Evolutionary conservation across 2,329 filamentous ascomycete genomes (phyloP), one percentile per base, ranked within the genome.

Genomic region (Talaromyces islandicus): DNA sequence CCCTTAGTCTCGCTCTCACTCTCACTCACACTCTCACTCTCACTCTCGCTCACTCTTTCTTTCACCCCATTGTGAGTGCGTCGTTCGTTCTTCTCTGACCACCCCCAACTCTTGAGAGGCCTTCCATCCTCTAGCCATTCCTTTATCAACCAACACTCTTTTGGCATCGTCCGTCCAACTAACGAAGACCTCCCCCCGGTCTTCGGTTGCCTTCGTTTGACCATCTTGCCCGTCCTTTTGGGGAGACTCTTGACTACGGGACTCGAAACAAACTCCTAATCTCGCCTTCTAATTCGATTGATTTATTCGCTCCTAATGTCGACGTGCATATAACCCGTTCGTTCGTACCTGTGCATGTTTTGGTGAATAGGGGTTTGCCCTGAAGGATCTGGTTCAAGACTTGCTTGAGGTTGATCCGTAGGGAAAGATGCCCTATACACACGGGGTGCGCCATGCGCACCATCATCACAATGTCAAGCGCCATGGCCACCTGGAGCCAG

Each of bases 341-440:
- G 48, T 52, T 52, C 25, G 25, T 52, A 29, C 4, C 17, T 52
- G 25, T 52, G 12, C 17, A 52, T 7, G 48, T 52, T 19, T 52
- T 14, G 43, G 48, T 52, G 48, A 29, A 27, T 27, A 29, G 27
- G 27, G 48, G 48, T 30, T 24, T 52, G 2, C 24, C 48, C 48
- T 52, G 12, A 29, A 52, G 25, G 24, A 52, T 27, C 48, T 29
- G 48, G 24, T 25, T 52, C 24, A 27, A 19, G 43, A 25, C 43
- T 5, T 30, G 14, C 25, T 25, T 17, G 48, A 17, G 25, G 24
- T 52, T 11, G 48, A 29, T 27, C 48, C 25, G 50, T 19, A 55
- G 43, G 57, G 58, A 51, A 64, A 56, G 60, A 71, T 71, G 69
- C 64, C 64, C 60, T 64, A 64, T 38, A 62, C 62, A 57, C 66